Evolutionary conservation across 2,329 filamentous ascomycete species (phyloP).

Genomic region (Corniculantispora saksenae): DNA sequence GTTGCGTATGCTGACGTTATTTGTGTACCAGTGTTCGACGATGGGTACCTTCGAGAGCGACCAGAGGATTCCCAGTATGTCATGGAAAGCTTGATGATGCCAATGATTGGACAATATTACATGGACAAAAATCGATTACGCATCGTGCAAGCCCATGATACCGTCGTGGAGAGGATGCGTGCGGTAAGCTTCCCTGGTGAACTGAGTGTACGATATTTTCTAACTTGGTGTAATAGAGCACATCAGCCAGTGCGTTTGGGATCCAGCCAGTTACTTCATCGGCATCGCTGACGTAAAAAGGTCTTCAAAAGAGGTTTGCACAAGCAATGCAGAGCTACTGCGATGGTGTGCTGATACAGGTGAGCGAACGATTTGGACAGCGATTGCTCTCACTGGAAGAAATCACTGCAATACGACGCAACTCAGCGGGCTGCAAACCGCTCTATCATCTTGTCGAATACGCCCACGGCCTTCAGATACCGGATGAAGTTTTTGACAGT

Average conservation of each 20-base stretch:
- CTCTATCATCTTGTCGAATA: conserved; percentile 29
- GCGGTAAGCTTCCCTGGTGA: conserved; percentile 11
- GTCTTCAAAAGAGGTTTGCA: conserved; percentile 23
- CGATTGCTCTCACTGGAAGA: conserved; percentile 23
- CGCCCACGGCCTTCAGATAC: conserved; percentile 23
- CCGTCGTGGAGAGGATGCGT: conserved; percentile 20
- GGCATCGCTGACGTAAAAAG: conserved; percentile 11
- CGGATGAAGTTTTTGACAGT: conserved; percentile 26
- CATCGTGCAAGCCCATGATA: conserved; percentile 25
- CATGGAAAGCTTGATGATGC: conserved; percentile 25
- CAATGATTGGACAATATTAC: conserved; percentile 12
- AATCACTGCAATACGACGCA: conserved; percentile 23
- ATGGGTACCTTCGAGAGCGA: conserved; percentile 22
- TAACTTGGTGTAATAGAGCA: neutral
- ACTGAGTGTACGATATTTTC: neutral
- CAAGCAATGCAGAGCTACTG: conserved; percentile 24
- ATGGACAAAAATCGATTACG: neutral
- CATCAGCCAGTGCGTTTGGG: neutral
- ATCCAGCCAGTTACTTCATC: neutral
- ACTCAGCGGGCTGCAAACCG: conserved; percentile 24
- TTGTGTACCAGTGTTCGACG: conserved; percentile 25
- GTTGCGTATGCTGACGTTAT: neutral
- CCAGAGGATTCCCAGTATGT: conserved; percentile 21
- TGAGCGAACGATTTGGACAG: conserved; percentile 18
- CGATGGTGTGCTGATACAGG: conserved; percentile 23